phyloP scores from a whole-genome alignment of 176 grass and related monocot genomes.

The Pontederia paniculata region DNA sequence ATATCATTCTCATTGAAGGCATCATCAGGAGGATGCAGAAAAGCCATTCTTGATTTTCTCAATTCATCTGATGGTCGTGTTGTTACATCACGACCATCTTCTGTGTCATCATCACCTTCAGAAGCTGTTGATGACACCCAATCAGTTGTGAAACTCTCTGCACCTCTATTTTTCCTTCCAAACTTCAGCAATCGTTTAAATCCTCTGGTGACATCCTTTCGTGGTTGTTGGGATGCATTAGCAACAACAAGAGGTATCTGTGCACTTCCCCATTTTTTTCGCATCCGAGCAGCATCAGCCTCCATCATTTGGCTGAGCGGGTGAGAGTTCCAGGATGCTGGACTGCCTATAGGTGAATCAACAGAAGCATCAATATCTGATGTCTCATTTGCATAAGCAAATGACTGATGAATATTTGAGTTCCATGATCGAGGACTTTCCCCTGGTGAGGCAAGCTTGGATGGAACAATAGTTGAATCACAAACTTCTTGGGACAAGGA shows the following conservation, averaged over 20 bases:
- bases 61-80: constrained; percentile 56
- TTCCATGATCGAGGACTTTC: constrained; percentile 49
- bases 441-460: constrained; percentile 30
- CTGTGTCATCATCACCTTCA: constrained; percentile 87
- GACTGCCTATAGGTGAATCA: constrained; percentile 68
- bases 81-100: constrained; percentile 58
- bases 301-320: constrained; percentile 54
- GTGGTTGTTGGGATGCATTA: constrained; percentile 57
- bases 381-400: constrained; percentile 53
- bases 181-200: constrained; percentile 96
- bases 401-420: constrained; percentile 34
- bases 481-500: constrained; percentile 26
- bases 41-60: constrained; percentile 82
- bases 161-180: constrained; percentile 79
- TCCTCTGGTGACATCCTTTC: constrained; percentile 88
- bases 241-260: constrained; percentile 59
- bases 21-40: constrained; percentile 33
- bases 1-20: constrained; percentile 57
- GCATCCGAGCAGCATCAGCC: constrained; percentile 68
- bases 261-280: constrained; percentile 88
- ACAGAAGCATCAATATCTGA: constrained; percentile 63
- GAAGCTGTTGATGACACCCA: constrained; percentile 98
- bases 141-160: constrained; percentile 56
- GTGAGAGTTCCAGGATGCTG: constrained; percentile 73
- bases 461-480: constrained; percentile 9